A percentile compares a stretch with the other conserved stretches of the same genome.
phyloP scores from a whole-genome alignment of 192 early-diverging fungal species.

The Rhizophagus prolifer region DNA sequence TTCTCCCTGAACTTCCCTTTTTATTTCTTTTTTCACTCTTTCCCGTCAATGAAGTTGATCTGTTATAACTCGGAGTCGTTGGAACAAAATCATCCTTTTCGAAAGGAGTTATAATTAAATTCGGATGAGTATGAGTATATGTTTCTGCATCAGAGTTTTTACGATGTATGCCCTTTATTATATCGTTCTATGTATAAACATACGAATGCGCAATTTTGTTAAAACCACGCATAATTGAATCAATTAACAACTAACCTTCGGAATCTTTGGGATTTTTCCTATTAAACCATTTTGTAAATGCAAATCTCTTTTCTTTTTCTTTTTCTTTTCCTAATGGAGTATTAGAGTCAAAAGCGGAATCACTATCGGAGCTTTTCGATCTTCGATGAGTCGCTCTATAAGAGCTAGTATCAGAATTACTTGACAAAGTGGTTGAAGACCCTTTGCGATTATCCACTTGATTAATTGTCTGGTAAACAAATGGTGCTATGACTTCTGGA shows the following conservation, averaged over 20 bases:
- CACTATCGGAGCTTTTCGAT: slow-evolving; percentile 28
- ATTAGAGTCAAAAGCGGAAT: slow-evolving; percentile 7
- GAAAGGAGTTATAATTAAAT: slow-evolving; percentile 5
- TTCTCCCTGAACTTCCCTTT: neutral
- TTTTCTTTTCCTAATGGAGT: neutral
- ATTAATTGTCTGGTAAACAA: slow-evolving; percentile 7
- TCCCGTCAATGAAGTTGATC: neutral
- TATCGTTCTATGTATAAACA: neutral
- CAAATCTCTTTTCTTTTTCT: slow-evolving; percentile 24
- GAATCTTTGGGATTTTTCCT: slow-evolving; percentile 19
- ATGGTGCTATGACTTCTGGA: slow-evolving; percentile 24
- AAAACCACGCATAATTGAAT: neutral
- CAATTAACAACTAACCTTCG: slow-evolving; percentile 23
- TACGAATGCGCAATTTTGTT: neutral
- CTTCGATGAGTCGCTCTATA: slow-evolving; percentile 4
- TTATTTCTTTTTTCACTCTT: neutral
- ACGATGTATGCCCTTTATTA: neutral
- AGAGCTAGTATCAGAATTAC: neutral
- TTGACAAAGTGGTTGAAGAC: neutral
- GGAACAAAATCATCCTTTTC: slow-evolving; percentile 17
- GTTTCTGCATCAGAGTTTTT: slow-evolving; percentile 28
- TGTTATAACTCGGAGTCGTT: neutral
- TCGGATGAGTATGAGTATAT: neutral
- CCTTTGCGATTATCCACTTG: neutral
- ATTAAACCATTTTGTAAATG: neutral